Evolutionary conservation across 2,329 filamentous ascomycete species (phyloP).

Genomic region (Exophiala oligosperma): DNA sequence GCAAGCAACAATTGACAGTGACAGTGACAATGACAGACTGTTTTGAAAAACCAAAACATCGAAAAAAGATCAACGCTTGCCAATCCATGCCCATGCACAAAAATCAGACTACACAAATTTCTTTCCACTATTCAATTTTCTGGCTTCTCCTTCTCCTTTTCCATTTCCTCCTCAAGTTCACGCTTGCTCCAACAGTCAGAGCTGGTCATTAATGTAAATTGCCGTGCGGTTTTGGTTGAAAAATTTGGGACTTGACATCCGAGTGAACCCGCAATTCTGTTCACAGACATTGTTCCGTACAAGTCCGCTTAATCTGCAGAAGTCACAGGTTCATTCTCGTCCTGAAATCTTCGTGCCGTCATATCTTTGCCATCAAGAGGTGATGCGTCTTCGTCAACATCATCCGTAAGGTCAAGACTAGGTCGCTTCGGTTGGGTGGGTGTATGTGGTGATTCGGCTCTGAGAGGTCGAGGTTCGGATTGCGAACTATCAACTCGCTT

Average conservation of each 20-base stretch:
- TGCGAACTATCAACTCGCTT: constrained; percentile 5
- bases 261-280: no score
- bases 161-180: neutral
- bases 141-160: neutral
- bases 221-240: no score
- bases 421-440: constrained; percentile 43
- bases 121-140: neutral
- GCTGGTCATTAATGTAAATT: no score
- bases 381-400: constrained; percentile 33
- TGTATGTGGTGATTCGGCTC: constrained; percentile 32
- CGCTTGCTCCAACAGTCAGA: no score
- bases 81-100: neutral
- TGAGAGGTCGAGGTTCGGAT: neutral
- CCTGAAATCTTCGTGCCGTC: neutral
- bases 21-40: no score
- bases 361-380: constrained; percentile 16
- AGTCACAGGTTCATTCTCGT: neutral
- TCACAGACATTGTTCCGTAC: no score
- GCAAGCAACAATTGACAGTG: no score
- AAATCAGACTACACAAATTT: neutral
- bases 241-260: no score
- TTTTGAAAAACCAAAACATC: no score
- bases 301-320: neutral
- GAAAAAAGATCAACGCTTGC: neutral
- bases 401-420: constrained; percentile 61